Base-by-base conservation (phyloP, 306 rosid species). In the Gillenia trifoliata region DNA sequence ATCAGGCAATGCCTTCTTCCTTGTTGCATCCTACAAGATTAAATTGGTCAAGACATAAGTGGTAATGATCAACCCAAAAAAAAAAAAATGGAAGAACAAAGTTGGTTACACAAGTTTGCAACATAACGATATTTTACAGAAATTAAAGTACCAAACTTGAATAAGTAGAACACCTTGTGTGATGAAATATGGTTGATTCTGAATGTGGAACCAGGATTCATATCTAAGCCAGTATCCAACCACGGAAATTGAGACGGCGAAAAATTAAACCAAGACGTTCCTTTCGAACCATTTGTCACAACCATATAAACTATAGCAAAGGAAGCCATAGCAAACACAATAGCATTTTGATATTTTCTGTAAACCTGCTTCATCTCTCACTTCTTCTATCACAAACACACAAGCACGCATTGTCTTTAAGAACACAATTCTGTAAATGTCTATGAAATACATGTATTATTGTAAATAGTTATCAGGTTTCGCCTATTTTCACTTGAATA, bases 231-330 rank as follows among this genome's bases (percentile, higher is more conserved):
- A 11, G 1, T 6, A 66, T 4, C 16, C 34, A 47, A 52, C 66
- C 72, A 17, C 33, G 40, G 8, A 29, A 16, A 52, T 45, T 70
- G 13, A 30, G 59, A 43, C 11, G 69, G 11, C 13, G 68, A 22
- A 40, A 73, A 43, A 45, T 20, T 6, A 73, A 49, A 47, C 64
- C 63, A n/a, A 43, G 68, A 29, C 40, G 47, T 11, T 47, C 70
- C 70, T 60, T 26, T 38, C 19, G n/a, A 67, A 17, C 25, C 33
- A 38, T 72, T 72, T 16, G 52, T 66, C 45, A 56, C 25, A 55
- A 78, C 28, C 43, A 73, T 66, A 38, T 41, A 56, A 6, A 78
- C 31, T 41, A 65, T 17, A 28, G 76, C 75, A 17, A 78, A 41
- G 49, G 72, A 55, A 64, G 63, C 77, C 77, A 72, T 23, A 2